Conservation (phyloP, 139 green algal genomes). For the Ulvella scutata region DNA sequence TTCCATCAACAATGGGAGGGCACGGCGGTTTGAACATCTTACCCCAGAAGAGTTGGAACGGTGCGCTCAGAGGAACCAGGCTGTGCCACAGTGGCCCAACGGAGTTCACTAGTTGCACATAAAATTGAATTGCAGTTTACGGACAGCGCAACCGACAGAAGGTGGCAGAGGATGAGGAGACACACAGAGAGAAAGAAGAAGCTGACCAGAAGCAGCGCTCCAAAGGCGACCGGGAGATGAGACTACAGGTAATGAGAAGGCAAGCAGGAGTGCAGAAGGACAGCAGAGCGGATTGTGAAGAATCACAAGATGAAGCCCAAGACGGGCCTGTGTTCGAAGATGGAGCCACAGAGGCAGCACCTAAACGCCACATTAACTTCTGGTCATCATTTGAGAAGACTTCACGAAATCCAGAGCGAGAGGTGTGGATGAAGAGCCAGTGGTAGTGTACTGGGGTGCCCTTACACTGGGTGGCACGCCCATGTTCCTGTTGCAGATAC, state of each 20-base stretch:
- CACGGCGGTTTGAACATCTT: conserved; percentile 94
- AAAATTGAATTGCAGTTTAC: conserved; percentile 52
- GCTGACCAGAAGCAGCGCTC: conserved; percentile 7
- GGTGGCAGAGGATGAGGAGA: conserved; percentile 37
- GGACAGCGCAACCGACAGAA: conserved; percentile 61
- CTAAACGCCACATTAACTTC: background rate
- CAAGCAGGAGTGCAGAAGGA: conserved; percentile 7
- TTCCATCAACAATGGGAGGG: too few species aligned
- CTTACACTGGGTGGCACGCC: background rate
- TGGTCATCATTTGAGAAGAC: background rate
- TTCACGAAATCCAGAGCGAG: background rate
- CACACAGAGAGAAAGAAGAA: conserved; percentile 25
- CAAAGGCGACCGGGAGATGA: background rate
- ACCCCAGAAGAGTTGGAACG: conserved; percentile 88
- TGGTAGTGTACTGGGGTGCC: background rate
- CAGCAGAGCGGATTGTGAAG: background rate
- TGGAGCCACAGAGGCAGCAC: too few species aligned
- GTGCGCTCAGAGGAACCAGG: conserved; percentile 14
- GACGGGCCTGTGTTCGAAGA: too few species aligned
- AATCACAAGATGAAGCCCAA: background rate
- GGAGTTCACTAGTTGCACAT: background rate
- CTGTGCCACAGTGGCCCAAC: background rate
- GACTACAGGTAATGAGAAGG: conserved; percentile 6
- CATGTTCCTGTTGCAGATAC: background rate
- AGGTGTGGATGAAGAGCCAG: background rate